A percentile compares a stretch with the other conserved stretches of the same genome.
Evolutionary conservation across 2,329 filamentous ascomycete genomes (phyloP).

Genomic region (Penicillium hordei): DNA sequence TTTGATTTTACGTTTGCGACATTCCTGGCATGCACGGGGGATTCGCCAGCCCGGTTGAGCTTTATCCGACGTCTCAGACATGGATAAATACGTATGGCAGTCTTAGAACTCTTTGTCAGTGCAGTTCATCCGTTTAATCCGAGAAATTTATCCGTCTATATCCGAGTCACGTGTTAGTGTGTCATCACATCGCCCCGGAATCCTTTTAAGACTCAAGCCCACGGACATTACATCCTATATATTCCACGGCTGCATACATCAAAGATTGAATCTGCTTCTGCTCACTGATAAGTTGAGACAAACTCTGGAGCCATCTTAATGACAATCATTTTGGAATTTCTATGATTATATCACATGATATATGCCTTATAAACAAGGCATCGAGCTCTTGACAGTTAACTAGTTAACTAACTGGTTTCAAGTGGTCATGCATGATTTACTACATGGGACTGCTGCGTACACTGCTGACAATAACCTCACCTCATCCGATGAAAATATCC

Average conservation of each 20-base stretch:
- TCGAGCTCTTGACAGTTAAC: neutral
- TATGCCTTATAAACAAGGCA: neutral
- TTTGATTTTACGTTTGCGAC: conserved; percentile 43
- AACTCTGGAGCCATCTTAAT: neutral
- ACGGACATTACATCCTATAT: neutral
- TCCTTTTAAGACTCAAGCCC: neutral
- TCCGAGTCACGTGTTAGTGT: conserved; percentile 19
- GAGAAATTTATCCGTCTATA: conserved; percentile 18
- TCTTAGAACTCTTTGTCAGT: neutral
- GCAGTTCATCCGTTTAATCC: conserved; percentile 15
- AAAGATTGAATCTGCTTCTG: neutral
- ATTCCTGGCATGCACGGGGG: conserved; percentile 44
- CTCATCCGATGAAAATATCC: neutral
- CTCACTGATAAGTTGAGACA: too few relatives aligned
- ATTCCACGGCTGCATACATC: neutral
- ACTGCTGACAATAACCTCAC: neutral
- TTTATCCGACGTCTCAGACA: conserved; percentile 26
- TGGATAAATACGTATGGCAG: conserved; percentile 10
- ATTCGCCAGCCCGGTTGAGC: conserved; percentile 32
- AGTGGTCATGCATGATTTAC: neutral
- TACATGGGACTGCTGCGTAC: neutral
- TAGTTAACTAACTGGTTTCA: too few relatives aligned
- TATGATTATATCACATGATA: neutral
- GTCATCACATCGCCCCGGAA: neutral
- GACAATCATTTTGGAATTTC: too few relatives aligned